phyloP scores from a whole-genome alignment of 768 basidiomycete genomes.

The Termitomyces bulborhizus region DNA sequence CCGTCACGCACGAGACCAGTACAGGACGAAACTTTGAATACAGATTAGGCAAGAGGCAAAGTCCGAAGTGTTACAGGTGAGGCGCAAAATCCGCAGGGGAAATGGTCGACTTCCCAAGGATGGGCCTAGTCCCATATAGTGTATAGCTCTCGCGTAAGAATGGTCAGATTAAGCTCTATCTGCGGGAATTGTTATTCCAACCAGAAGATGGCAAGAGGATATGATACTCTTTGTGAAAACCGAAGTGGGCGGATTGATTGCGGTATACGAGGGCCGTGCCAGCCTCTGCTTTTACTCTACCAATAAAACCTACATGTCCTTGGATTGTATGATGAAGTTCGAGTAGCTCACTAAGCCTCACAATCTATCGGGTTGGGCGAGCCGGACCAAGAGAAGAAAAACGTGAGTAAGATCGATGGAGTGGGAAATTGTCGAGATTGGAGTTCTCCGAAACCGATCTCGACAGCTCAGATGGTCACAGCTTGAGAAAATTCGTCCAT shows the following conservation, averaged over 20 bases:
- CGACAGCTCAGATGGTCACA: conserved; percentile 7
- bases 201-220: not conserved
- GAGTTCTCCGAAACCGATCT: conserved; percentile 7
- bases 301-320: not conserved
- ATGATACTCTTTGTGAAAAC: conserved; percentile 3
- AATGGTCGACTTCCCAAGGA: not conserved
- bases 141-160: not conserved
- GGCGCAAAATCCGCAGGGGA: conserved; percentile 1
- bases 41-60: not conserved
- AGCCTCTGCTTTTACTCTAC: not conserved
- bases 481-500: conserved; percentile 8
- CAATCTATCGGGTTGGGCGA: not conserved
- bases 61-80: not conserved
- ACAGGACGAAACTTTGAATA: not conserved
- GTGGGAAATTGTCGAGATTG: conserved; percentile 1
- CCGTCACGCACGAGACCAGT: not conserved
- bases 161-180: not conserved
- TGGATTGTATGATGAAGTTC: not conserved
- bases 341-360: not conserved
- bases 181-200: not conserved
- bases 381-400: not conserved
- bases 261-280: not conserved
- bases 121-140: not conserved
- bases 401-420: not conserved
- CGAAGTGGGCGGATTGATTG: conserved; percentile 5